A percentile compares a stretch with the other conserved stretches of the same genome.
Conservation (phyloP, 805 yeast species). For the Wickerhamiella allomyrinae region DNA sequence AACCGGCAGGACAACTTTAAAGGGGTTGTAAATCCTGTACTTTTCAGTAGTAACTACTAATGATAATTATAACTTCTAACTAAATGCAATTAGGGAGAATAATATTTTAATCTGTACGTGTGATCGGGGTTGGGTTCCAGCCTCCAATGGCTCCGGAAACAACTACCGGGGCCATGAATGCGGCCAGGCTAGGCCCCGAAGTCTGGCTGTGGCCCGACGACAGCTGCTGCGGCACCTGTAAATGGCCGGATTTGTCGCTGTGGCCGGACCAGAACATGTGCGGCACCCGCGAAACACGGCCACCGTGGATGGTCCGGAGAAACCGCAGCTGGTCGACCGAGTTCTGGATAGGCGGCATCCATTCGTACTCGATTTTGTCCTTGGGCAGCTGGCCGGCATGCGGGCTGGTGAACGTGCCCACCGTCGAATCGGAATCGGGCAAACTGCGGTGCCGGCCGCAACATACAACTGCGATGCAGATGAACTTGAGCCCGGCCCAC, state of each 20-base stretch:
- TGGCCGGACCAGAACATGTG: background rate
- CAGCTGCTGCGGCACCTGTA: slow-evolving; percentile 14
- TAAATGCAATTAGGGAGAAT: no score
- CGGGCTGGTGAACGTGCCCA: background rate
- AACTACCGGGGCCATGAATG: slow-evolving; percentile 36
- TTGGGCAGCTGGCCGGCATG: background rate
- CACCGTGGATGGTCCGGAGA: slow-evolving; percentile 27
- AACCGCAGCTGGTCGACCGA: slow-evolving; percentile 27
- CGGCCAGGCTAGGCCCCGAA: slow-evolving; percentile 13
- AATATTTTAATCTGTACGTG: background rate
- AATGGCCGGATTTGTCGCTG: slow-evolving; percentile 10
- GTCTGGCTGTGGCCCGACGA: slow-evolving; percentile 10
- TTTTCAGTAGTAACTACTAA: no score
- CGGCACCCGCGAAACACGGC: slow-evolving; percentile 22
- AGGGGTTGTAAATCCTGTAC: no score
- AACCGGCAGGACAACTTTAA: no score
- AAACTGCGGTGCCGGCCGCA: slow-evolving; percentile 13
- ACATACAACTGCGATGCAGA: slow-evolving; percentile 6
- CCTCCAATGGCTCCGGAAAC: slow-evolving; percentile 49
- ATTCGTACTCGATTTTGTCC: slow-evolving; percentile 20
- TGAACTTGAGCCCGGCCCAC: slow-evolving; percentile 5
- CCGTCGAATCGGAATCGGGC: slow-evolving; percentile 12
- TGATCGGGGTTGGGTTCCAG: slow-evolving; percentile 11
- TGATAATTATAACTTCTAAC: no score
- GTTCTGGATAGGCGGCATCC: slow-evolving; percentile 29